Conservation (phyloP, 768 basidiomycete genomes). For the Russula emetica region DNA sequence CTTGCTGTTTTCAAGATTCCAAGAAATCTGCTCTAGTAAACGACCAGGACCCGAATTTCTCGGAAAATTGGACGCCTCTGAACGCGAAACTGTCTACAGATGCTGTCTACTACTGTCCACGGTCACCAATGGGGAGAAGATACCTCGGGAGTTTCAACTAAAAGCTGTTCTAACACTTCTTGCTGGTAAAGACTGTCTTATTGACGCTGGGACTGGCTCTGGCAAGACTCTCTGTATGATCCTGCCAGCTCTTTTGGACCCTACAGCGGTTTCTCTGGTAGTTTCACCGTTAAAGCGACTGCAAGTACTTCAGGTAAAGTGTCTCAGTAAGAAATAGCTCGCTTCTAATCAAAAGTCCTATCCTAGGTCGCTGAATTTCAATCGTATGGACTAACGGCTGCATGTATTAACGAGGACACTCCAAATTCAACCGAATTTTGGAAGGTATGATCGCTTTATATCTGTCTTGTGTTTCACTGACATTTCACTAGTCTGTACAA, state of each 20-base stretch:
- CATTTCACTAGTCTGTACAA: background rate
- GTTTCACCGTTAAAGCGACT: background rate
- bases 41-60: background rate
- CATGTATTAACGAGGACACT: background rate
- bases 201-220: too few species aligned
- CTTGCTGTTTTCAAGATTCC: too few species aligned
- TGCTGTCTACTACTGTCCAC: too few species aligned
- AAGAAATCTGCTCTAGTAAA: too few species aligned
- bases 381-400: background rate
- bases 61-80: fast-evolving
- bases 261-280: background rate
- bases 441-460: background rate
- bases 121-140: too few species aligned
- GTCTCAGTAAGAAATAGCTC: too few species aligned
- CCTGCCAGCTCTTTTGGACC: background rate
- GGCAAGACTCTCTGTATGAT: background rate
- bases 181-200: too few species aligned
- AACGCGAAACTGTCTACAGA: background rate
- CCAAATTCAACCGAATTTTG: background rate
- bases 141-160: too few species aligned
- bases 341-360: too few species aligned
- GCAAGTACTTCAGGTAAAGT: background rate
- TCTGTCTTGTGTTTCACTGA: too few species aligned
- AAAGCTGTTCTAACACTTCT: too few species aligned
- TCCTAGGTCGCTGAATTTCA: too few species aligned